Evolutionary conservation across 2,329 filamentous ascomycete genomes (phyloP).

Genomic region (Aspergillus jensenii): DNA sequence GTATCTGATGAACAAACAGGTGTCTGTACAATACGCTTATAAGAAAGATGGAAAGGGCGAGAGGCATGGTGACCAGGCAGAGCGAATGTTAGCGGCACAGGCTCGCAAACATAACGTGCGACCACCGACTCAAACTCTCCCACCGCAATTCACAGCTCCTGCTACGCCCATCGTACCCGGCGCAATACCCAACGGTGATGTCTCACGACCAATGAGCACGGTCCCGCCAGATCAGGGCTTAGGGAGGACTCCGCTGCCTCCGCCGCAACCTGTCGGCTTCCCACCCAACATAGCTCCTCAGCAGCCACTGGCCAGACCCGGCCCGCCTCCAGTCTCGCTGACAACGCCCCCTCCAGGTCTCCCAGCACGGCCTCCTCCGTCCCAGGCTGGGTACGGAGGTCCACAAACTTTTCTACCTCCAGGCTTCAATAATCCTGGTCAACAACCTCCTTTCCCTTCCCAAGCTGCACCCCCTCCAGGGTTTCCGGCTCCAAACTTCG

Average conservation of each 20-base stretch:
- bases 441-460: conserved; percentile 31
- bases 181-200: conserved; percentile 46
- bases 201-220: conserved; percentile 32
- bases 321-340: conserved; percentile 55
- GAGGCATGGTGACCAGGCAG: conserved; percentile 89
- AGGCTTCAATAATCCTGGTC: conserved; percentile 36
- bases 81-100: conserved; percentile 85
- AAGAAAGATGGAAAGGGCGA: conserved; percentile 99
- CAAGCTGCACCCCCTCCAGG: conserved; percentile 50
- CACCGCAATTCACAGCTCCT: conserved; percentile 66
- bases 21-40: conserved; percentile 96
- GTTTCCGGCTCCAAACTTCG: conserved; percentile 53
- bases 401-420: conserved; percentile 46
- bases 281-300: conserved; percentile 44
- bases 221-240: conserved; percentile 34
- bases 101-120: conserved; percentile 93
- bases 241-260: conserved; percentile 38
- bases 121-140: conserved; percentile 73
- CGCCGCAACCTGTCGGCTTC: conserved; percentile 41
- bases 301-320: conserved; percentile 48
- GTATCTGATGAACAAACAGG: conserved; percentile 95
- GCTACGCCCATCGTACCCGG: conserved; percentile 44
- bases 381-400: conserved; percentile 67
- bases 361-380: conserved; percentile 69
- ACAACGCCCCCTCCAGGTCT: conserved; percentile 52